Conservation (phyloP, 2,329 filamentous ascomycete species). For the Trichoderma koningiopsis region DNA sequence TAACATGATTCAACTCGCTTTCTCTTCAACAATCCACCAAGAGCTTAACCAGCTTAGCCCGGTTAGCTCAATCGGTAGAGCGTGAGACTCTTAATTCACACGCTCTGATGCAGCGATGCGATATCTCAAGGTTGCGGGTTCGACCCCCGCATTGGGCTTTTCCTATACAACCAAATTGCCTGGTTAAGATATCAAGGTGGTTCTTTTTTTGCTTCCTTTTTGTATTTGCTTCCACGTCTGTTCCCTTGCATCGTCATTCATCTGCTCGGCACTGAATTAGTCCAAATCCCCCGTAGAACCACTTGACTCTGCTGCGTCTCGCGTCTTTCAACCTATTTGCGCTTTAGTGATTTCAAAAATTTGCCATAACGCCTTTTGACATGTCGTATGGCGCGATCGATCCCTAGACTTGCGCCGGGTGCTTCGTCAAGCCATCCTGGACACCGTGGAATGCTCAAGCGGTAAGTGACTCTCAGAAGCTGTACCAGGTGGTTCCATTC, state of each 20-base stretch:
- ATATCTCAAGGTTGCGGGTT: constrained; percentile 60
- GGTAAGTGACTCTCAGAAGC: too few relatives aligned
- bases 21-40: background rate
- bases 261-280: too few relatives aligned
- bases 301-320: background rate
- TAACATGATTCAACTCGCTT: background rate
- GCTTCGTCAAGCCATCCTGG: background rate
- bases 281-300: background rate
- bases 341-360: background rate
- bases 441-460: background rate
- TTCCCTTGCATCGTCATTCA: background rate
- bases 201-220: background rate
- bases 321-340: background rate
- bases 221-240: background rate
- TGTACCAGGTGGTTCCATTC: background rate
- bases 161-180: constrained; percentile 37
- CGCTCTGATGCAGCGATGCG: background rate
- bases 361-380: background rate
- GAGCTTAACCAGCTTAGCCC: constrained; percentile 30
- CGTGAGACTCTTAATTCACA: constrained; percentile 63
- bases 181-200: background rate
- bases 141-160: constrained; percentile 49
- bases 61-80: constrained; percentile 58
- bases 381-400: background rate
- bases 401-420: background rate